A percentile compares a stretch with the other conserved stretches of the same genome.
Conservation (phyloP, 306 rosid species). For the Gleditsia sinensis region DNA sequence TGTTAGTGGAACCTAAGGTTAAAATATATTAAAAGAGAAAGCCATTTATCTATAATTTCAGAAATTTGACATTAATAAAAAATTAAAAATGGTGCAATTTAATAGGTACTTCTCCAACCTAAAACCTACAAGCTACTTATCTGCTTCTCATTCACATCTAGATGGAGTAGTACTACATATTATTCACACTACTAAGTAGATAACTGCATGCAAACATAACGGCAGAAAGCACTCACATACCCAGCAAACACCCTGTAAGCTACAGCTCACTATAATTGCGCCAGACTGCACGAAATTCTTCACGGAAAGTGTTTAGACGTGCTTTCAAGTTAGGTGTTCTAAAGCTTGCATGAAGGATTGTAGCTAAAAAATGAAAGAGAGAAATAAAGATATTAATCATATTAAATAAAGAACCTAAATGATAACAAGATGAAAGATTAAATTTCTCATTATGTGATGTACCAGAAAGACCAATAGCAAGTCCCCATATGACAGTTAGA, state of each 20-base stretch:
- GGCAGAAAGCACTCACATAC: conserved; percentile 53
- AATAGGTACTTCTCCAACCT: background rate
- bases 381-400: background rate
- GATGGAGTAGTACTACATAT: background rate
- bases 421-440: background rate
- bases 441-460: conserved; percentile 31
- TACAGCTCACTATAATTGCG: conserved; percentile 99
- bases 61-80: background rate
- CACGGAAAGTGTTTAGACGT: conserved; percentile 95
- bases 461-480: conserved; percentile 90
- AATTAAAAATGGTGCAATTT: background rate
- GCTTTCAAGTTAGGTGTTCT: conserved; percentile 99
- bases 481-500: conserved; percentile 76
- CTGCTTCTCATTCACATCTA: conserved; percentile 29
- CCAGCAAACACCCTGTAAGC: conserved; percentile 39
- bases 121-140: conserved; percentile 13
- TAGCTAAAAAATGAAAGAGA: conserved; percentile 49
- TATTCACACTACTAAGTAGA: background rate
- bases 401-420: conserved; percentile 11
- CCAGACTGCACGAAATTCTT: conserved; percentile 99
- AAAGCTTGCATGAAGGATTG: conserved; percentile 94
- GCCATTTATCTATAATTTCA: background rate
- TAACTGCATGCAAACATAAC: conserved; percentile 8
- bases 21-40: background rate
- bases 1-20: background rate